Percentiles rank a stretch among this genome's conserved stretches.
Evolutionary conservation across 805 yeast species (phyloP).

Genomic region (Suhomyces prunicola): DNA sequence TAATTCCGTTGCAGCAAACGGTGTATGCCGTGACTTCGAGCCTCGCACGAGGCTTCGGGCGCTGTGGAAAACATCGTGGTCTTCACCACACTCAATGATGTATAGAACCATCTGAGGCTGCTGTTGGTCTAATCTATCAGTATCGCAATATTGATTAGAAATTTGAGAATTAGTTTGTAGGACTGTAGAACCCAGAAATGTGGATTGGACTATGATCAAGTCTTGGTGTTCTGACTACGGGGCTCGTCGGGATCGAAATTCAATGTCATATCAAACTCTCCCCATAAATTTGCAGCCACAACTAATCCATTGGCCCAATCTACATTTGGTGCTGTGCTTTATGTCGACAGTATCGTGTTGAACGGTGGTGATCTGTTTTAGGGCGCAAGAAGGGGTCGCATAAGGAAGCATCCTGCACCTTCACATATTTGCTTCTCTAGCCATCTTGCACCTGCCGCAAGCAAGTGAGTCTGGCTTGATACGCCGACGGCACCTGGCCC

Average conservation of each 20-base stretch:
- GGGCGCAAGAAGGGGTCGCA: neutral
- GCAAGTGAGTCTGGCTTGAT: neutral
- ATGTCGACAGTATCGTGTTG: too few relatives aligned
- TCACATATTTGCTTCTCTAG: neutral
- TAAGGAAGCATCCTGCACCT: neutral
- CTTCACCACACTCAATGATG: constrained; percentile 48
- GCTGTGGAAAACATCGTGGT: constrained; percentile 54
- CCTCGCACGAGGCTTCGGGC: constrained; percentile 32
- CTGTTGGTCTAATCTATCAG: constrained; percentile 24
- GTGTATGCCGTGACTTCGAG: constrained; percentile 10
- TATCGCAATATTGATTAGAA: too few relatives aligned
- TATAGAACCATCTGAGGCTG: constrained; percentile 22
- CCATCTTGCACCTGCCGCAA: neutral
- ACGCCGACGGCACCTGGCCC: neutral
- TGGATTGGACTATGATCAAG: too few relatives aligned
- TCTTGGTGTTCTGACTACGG: too few relatives aligned
- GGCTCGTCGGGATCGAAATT: too few relatives aligned
- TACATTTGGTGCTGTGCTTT: too few relatives aligned
- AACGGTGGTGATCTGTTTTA: too few relatives aligned
- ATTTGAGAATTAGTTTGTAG: too few relatives aligned
- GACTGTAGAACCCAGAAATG: too few relatives aligned
- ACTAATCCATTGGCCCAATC: too few relatives aligned
- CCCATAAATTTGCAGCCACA: too few relatives aligned
- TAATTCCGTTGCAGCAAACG: constrained; percentile 37
- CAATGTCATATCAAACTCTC: too few relatives aligned